Conservation (phyloP, 768 basidiomycete species). For the Auriculariales sp. region DNA sequence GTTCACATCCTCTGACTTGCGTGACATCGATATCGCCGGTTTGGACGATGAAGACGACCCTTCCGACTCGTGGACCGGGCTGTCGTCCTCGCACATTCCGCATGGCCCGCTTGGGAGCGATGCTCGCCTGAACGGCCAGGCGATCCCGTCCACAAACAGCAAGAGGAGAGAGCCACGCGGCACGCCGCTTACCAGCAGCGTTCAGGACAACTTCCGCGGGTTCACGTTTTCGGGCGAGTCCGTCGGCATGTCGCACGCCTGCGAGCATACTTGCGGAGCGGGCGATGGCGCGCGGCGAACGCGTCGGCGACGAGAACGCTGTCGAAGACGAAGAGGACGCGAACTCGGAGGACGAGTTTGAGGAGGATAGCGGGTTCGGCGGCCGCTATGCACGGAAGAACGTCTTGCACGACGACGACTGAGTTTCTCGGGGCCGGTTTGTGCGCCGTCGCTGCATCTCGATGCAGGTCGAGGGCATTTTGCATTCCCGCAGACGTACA, state of each 20-base stretch:
- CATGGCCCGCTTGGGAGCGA: conserved; percentile 70
- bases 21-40: conserved; percentile 39
- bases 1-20: conserved; percentile 86
- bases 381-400: conserved; percentile 57
- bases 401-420: conserved; percentile 24
- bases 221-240: conserved; percentile 69
- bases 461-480: not conserved
- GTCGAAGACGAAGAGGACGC: conserved; percentile 13
- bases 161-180: conserved; percentile 32
- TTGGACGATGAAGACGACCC: conserved; percentile 43
- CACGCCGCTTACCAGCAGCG: conserved; percentile 73
- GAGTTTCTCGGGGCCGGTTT: conserved; percentile 15
- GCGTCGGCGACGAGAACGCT: conserved; percentile 22
- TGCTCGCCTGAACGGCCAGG: conserved; percentile 14
- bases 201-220: conserved; percentile 93
- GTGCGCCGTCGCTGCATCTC: not conserved
- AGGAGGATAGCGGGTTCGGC: conserved; percentile 44
- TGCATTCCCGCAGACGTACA: no score
- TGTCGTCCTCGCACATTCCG: conserved; percentile 38
- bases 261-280: conserved; percentile 4
- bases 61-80: conserved; percentile 44
- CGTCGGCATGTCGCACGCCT: not conserved
- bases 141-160: conserved; percentile 39
- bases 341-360: conserved; percentile 66
- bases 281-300: conserved; percentile 3